Evolutionary conservation across 139 green algal species (phyloP).

Genomic region (Picochlorum sp.): DNA sequence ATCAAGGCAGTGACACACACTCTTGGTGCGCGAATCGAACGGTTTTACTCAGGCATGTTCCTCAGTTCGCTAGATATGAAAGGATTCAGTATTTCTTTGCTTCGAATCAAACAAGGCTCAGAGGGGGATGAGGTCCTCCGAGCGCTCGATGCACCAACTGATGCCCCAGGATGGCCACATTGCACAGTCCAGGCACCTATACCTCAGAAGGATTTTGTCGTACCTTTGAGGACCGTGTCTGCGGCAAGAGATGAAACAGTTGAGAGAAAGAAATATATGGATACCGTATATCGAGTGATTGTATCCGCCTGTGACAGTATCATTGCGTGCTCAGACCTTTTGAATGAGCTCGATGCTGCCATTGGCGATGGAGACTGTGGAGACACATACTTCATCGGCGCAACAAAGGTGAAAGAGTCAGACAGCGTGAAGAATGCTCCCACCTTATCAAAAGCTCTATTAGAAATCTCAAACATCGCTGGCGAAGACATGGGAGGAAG

Average conservation of each 20-base stretch:
- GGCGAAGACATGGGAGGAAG: slow-evolving; percentile 53
- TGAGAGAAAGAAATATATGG: not conserved
- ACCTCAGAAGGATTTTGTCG: slow-evolving; percentile 4
- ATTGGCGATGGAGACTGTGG: slow-evolving; percentile 84
- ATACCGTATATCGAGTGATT: too few relatives aligned
- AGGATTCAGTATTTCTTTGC: slow-evolving; percentile 38
- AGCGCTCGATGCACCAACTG: slow-evolving; percentile 47
- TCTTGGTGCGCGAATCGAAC: slow-evolving; percentile 25
- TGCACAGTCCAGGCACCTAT: slow-evolving; percentile 6
- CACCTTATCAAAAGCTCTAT: slow-evolving; percentile 8
- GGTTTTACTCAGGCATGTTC: slow-evolving; percentile 54
- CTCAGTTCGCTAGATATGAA: slow-evolving; percentile 77
- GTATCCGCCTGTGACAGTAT: slow-evolving; percentile 21
- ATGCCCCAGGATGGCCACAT: slow-evolving; percentile 7
- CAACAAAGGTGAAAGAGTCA: slow-evolving; percentile 32
- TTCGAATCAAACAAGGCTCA: slow-evolving; percentile 9
- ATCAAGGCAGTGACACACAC: slow-evolving; percentile 13
- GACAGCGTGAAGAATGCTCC: slow-evolving; percentile 20
- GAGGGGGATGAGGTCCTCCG: not conserved
- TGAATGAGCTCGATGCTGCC: slow-evolving; percentile 53
- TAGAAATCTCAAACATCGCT: slow-evolving; percentile 28
- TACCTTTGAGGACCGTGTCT: too few relatives aligned
- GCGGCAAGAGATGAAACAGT: not conserved
- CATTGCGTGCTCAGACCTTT: slow-evolving; percentile 29
- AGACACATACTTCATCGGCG: slow-evolving; percentile 48